Percentiles rank a stretch among this genome's conserved stretches.
Evolutionary conservation across 2,329 filamentous ascomycete genomes (phyloP).

Genomic region (Ophiostoma sp.): DNA sequence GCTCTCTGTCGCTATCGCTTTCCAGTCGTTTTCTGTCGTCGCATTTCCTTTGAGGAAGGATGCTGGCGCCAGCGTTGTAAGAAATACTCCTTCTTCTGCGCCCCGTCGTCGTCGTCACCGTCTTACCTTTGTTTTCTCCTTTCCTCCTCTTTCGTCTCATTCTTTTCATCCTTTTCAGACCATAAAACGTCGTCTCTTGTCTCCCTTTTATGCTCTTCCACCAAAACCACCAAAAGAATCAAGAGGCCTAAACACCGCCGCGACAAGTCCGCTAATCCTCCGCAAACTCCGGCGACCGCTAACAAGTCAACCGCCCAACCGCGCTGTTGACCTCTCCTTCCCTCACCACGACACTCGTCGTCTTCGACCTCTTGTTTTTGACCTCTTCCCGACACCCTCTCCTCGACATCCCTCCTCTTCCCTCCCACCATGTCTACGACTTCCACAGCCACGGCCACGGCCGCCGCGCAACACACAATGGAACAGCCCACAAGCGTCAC

Average conservation of each 20-base stretch:
- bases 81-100: not conserved
- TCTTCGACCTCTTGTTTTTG: not conserved
- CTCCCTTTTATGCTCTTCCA: not conserved
- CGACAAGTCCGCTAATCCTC: not conserved
- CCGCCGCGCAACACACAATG: slow-evolving; percentile 18
- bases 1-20: not conserved
- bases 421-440: not conserved
- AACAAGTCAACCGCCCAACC: not conserved
- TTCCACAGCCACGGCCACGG: not conserved
- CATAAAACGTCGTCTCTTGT: not conserved
- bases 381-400: not conserved
- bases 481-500: slow-evolving; percentile 21
- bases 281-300: not conserved
- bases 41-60: not conserved
- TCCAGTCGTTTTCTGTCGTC: not conserved
- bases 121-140: not conserved
- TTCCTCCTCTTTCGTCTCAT: not conserved
- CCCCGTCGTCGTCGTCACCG: not conserved
- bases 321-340: not conserved
- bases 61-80: slow-evolving; percentile 1
- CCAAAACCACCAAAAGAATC: not conserved
- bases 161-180: not conserved
- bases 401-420: not conserved
- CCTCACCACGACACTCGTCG: not conserved
- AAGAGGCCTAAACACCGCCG: not conserved